Percentiles rank a stretch among this genome's conserved stretches.
Conservation (phyloP, 306 rosid genomes). For the Lupinus albus region DNA sequence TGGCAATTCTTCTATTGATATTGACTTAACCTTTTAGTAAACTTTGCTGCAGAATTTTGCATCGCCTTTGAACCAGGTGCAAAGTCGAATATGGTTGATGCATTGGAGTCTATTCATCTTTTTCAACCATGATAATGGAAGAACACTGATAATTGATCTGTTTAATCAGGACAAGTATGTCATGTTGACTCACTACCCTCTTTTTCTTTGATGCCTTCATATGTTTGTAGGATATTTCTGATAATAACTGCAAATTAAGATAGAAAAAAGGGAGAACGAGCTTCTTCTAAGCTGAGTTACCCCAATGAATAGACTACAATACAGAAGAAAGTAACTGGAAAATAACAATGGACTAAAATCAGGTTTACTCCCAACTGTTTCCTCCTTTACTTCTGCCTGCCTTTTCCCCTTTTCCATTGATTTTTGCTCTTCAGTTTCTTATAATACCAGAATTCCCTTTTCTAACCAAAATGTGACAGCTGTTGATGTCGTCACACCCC, state of each 20-base stretch:
- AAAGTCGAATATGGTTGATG: constrained; percentile 93
- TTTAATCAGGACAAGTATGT: constrained; percentile 93
- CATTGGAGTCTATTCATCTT: constrained; percentile 97
- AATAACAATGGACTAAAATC: not conserved
- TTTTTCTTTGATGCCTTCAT: too few relatives aligned
- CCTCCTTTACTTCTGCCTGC: too few relatives aligned
- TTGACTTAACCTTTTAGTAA: not conserved
- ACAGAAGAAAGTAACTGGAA: not conserved
- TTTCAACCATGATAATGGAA: constrained; percentile 94
- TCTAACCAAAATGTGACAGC: too few relatives aligned
- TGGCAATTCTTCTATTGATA: constrained; percentile 11
- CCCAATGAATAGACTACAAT: constrained; percentile 13
- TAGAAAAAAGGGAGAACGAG: not conserved
- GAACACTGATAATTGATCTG: constrained; percentile 89
- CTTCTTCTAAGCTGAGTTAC: not conserved
- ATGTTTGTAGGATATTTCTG: not conserved
- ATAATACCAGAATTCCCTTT: too few relatives aligned
- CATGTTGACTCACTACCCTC: too few relatives aligned
- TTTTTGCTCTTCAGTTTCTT: too few relatives aligned
- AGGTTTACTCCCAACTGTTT: not conserved
- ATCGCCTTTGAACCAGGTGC: constrained; percentile 91
- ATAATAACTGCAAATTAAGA: constrained; percentile 22
- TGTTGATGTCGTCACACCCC: too few relatives aligned
- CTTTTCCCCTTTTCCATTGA: too few relatives aligned
- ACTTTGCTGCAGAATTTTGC: constrained; percentile 66